Conservation (phyloP, 805 yeast species). For the Pichia ethanolica region DNA sequence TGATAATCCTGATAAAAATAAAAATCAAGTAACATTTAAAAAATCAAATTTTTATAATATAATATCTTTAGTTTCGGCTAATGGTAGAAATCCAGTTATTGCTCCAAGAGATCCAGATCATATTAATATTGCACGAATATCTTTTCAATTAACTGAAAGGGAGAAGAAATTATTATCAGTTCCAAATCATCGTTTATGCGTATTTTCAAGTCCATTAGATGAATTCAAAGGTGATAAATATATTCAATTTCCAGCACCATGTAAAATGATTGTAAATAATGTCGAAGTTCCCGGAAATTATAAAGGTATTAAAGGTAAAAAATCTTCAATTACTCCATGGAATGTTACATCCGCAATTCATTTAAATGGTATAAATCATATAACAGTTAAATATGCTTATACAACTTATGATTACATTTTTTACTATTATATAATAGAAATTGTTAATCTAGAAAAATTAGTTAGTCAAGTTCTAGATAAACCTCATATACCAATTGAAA, state of each 20-base stretch:
- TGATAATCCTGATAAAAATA: no score
- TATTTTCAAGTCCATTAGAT: conserved; percentile 47
- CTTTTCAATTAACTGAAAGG: conserved; percentile 35
- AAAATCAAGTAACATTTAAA: neutral
- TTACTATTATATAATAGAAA: conserved; percentile 54
- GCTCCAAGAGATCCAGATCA: neutral
- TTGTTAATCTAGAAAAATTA: conserved; percentile 34
- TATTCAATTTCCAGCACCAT: conserved; percentile 63
- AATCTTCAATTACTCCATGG: conserved; percentile 78
- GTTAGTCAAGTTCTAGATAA: conserved; percentile 34
- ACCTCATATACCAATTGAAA: conserved; percentile 45
- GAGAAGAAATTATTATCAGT: conserved; percentile 35
- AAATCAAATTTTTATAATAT: neutral
- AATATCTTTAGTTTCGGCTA: neutral
- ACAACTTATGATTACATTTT: conserved; percentile 38
- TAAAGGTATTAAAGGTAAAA: conserved; percentile 67
- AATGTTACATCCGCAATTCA: conserved; percentile 53
- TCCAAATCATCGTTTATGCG: conserved; percentile 33
- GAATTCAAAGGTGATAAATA: conserved; percentile 16
- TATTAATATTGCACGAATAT: conserved; percentile 11
- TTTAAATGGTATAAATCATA: conserved; percentile 27
- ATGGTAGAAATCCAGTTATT: neutral
- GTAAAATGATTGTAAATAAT: conserved; percentile 60
- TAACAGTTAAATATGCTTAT: conserved; percentile 53
- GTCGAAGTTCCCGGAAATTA: conserved; percentile 43